phyloP scores from a whole-genome alignment of 306 rosid species.

The Spatholobus suberectus region DNA sequence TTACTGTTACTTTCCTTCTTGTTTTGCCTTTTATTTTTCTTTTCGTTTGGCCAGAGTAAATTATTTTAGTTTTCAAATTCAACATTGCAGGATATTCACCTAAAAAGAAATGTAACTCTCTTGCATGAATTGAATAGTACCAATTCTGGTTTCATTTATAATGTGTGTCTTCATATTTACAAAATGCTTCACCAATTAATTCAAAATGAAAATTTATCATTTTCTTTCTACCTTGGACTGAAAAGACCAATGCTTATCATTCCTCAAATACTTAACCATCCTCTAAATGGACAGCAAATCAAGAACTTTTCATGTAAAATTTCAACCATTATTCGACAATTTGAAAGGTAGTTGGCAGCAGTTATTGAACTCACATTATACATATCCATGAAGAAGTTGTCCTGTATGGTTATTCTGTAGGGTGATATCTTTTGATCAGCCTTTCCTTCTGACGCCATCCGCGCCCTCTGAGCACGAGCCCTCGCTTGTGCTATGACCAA shows the following conservation, averaged over 20 bases:
- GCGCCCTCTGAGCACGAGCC: constrained; percentile 82
- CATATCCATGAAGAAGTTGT: constrained; percentile 46
- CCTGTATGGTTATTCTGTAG: constrained; percentile 58
- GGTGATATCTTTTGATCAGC: constrained; percentile 51
- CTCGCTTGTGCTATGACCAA: constrained; percentile 86
- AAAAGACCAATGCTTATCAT: not conserved
- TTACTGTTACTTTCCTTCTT: not conserved
- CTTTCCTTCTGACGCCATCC: constrained; percentile 53
- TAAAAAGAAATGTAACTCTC: not conserved
- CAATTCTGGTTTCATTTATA: not conserved
- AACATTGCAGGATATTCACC: not conserved
- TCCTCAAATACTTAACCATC: constrained; percentile 11
- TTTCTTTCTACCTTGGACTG: not conserved
- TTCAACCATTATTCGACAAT: not conserved
- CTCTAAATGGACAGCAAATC: not conserved
- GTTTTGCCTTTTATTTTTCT: too few species aligned
- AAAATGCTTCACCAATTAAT: not conserved
- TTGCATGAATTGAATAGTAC: not conserved
- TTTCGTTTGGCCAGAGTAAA: not conserved
- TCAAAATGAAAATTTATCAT: not conserved
- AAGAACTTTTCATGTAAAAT: not conserved
- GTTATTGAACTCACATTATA: constrained; percentile 63
- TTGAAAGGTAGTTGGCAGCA: constrained; percentile 16
- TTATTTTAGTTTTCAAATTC: not conserved
- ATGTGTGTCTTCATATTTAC: not conserved